A percentile compares a stretch with the other conserved stretches of the same genome.
phyloP scores from a whole-genome alignment of 306 rosid genomes.

The Inga laurina region DNA sequence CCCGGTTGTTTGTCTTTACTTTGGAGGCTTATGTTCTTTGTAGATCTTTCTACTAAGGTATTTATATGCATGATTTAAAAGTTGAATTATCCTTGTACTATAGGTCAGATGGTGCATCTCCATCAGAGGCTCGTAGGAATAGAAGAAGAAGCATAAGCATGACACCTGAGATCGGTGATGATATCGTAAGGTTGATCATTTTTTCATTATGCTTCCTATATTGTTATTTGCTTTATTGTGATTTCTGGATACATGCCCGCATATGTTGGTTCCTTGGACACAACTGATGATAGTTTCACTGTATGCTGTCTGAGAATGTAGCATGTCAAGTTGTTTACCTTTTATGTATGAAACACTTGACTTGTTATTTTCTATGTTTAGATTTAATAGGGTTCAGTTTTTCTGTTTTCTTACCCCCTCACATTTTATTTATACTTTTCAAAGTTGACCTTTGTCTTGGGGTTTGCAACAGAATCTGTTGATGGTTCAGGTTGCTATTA shows the following conservation, averaged over 20 bases:
- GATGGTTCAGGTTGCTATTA: not conserved
- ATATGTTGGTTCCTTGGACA: slow-evolving; percentile 20
- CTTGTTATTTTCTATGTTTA: not conserved
- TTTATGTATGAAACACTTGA: not conserved
- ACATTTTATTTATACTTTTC: not conserved
- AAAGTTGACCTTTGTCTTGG: not conserved
- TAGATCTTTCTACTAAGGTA: not conserved
- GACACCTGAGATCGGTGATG: slow-evolving; percentile 98
- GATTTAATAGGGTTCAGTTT: not conserved
- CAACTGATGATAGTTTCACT: slow-evolving; percentile 14
- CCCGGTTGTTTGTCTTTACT: slow-evolving; percentile 2
- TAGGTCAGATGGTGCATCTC: slow-evolving; percentile 87
- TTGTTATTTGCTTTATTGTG: slow-evolving; percentile 16
- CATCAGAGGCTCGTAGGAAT: slow-evolving; percentile 76
- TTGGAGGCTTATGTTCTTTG: slow-evolving; percentile 11
- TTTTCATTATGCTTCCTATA: slow-evolving; percentile 29
- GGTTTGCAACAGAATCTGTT: not conserved
- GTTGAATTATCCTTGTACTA: slow-evolving; percentile 38
- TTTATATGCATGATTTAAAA: not conserved
- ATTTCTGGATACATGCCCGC: slow-evolving; percentile 20
- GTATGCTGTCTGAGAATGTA: slow-evolving; percentile 12
- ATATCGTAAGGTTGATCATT: slow-evolving; percentile 82
- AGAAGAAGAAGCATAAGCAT: slow-evolving; percentile 93
- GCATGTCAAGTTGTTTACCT: slow-evolving; percentile 1
- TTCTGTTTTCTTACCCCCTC: not conserved